Base-by-base conservation (phyloP, 179 eudicot species). In the Carnegiea gigantea region DNA sequence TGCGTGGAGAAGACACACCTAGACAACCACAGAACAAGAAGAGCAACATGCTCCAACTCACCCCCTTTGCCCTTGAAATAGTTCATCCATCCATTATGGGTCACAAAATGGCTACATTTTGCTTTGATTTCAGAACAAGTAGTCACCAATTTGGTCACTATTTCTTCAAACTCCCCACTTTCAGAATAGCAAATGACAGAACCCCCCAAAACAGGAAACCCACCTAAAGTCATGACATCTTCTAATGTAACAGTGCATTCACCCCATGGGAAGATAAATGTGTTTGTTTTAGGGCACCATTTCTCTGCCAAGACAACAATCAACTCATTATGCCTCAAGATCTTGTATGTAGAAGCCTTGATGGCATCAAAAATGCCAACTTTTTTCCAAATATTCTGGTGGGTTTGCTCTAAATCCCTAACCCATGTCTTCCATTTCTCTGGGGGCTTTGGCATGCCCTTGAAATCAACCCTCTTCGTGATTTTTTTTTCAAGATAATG, bases 261-360 rank as follows among this genome's bases (percentile, higher is more conserved):
- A 72, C 89, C 89, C 91, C 88, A 88, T n/a, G 89, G 84, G 43
- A 88, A 85, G 15, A 88, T 51, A 60, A 88, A 88, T 1, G 87
- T 81, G 26, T 79, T 86, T 1, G 86, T 88, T 36, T 88, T 68
- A 40, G 85, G 57, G 21, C 86, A 84, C 89, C 88, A 88, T 33
- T 54, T 73, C 53, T 87, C 85, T 13, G 80, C 83, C 26, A 88
- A 75, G 64, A 80, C 84, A 17, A 84, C 54, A n/a, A 88, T 64
- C 71, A 86, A 21, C 15, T 82, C 79, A 38, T 83, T 53, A 48
- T 86, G 59, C 40, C 79, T n/a, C 0, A 2, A 62, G 14, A 86
- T 60, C 17, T 65, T 40, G 48, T 65, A 79, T 17, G 71, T 51
- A 21, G 89, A 86, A n/a, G 36, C 75, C 83, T 65, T 73, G 24